A percentile compares a stretch with the other conserved stretches of the same genome.
These are phyloP conservation scores for Zygosaccharomyces pseudorouxii DNA, from an alignment of 805 yeast species.

Conservation along the genomic window DNA sequence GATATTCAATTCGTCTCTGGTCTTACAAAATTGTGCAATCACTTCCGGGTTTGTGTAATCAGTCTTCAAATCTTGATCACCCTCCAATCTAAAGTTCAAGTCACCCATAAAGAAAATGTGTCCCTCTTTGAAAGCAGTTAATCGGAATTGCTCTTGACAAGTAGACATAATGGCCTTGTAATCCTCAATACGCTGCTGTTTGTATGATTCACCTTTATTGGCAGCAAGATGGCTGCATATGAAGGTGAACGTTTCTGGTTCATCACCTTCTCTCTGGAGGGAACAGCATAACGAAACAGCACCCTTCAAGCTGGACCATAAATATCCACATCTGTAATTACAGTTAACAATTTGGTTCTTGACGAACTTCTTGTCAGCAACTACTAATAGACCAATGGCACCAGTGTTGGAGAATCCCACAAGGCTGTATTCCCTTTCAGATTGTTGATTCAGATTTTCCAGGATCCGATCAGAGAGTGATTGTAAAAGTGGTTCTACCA, in stretches of 20 bases:
- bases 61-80: slow-evolving; percentile 15
- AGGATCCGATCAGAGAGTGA: slow-evolving; percentile 36
- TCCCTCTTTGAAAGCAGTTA: slow-evolving; percentile 47
- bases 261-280: slow-evolving; percentile 24
- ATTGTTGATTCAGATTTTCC: slow-evolving; percentile 35
- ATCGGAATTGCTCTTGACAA: slow-evolving; percentile 35
- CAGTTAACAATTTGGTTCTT: slow-evolving; percentile 33
- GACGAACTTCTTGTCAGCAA: slow-evolving; percentile 39
- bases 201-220: slow-evolving; percentile 55
- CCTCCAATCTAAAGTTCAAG: slow-evolving; percentile 65
- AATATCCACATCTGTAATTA: slow-evolving; percentile 50
- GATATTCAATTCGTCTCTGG: slow-evolving; percentile 36
- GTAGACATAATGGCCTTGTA: slow-evolving; percentile 46
- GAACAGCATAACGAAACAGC: slow-evolving; percentile 58
- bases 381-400: slow-evolving; percentile 50
- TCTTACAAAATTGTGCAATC: slow-evolving; percentile 22
- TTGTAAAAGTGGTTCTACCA: slow-evolving; percentile 39
- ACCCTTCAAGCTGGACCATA: slow-evolving; percentile 67
- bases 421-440: slow-evolving; percentile 39
- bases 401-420: slow-evolving; percentile 48
- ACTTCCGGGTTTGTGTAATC: slow-evolving; percentile 15
- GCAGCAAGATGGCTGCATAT: slow-evolving; percentile 74
- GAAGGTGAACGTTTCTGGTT: slow-evolving; percentile 46
- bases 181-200: slow-evolving; percentile 49
- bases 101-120: slow-evolving; percentile 82